A percentile compares a stretch with the other conserved stretches of the same genome.
These are phyloP conservation scores for Cyclaneusma minus DNA, from an alignment of 2,329 filamentous ascomycete species.

Conservation along the genomic window DNA sequence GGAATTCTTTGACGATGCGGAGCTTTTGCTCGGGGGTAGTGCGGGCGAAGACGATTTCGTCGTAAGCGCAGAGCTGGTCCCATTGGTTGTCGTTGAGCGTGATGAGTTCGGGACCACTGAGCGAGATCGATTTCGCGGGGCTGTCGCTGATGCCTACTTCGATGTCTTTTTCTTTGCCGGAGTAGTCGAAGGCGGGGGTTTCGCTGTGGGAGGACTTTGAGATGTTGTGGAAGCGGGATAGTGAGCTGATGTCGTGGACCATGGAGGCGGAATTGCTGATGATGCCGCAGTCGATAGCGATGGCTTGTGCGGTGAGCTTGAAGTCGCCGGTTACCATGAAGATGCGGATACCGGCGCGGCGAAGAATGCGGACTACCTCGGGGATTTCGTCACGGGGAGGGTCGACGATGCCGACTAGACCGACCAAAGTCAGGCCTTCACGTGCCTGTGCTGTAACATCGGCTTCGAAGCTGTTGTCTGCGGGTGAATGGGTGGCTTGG, in stretches of 20 bases:
- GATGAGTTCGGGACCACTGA: slow-evolving; percentile 49
- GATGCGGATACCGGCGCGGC: slow-evolving; percentile 53
- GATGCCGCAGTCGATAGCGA: slow-evolving; percentile 56
- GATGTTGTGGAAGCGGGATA: slow-evolving; percentile 10
- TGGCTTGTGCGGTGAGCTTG: slow-evolving; percentile 57
- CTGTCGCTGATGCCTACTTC: neutral
- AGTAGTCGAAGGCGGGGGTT: slow-evolving; percentile 1
- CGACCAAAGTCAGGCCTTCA: slow-evolving; percentile 31
- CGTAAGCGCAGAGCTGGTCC: slow-evolving; percentile 44
- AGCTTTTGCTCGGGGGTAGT: slow-evolving; percentile 68
- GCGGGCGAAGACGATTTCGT: slow-evolving; percentile 59
- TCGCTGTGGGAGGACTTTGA: slow-evolving; percentile 5
- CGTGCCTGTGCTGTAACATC: slow-evolving; percentile 37
- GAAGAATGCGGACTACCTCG: slow-evolving; percentile 38
- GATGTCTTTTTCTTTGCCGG: slow-evolving; percentile 3
- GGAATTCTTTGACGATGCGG: slow-evolving; percentile 58
- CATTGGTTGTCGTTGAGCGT: slow-evolving; percentile 51
- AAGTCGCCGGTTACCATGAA: slow-evolving; percentile 72
- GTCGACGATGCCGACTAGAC: slow-evolving; percentile 39
- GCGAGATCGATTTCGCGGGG: slow-evolving; percentile 30
- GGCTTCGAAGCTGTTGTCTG: slow-evolving; percentile 31
- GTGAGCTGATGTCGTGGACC: slow-evolving; percentile 8
- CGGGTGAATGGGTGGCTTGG: slow-evolving; percentile 4
- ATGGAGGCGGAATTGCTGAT: slow-evolving; percentile 25
- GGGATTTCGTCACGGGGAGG: slow-evolving; percentile 41